Conservation (phyloP, 345 rosid species). For the Boechera divaricarpa region DNA sequence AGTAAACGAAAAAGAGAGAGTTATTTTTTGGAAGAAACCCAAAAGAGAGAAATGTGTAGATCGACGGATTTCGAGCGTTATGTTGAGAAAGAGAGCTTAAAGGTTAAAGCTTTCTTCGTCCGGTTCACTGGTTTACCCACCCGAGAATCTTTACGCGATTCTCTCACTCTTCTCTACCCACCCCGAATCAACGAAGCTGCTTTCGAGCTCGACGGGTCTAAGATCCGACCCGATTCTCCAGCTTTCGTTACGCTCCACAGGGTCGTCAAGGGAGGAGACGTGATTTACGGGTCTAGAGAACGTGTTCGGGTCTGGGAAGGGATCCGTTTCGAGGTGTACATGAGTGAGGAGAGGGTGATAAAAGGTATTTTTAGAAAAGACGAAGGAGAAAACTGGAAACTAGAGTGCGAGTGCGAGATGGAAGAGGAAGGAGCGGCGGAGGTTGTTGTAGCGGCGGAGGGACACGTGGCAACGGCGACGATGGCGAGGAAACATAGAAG, state of each 20-base stretch:
- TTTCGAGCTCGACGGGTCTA: slow-evolving; percentile 63
- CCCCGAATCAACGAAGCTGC: slow-evolving; percentile 63
- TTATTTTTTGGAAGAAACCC: slow-evolving; percentile 15
- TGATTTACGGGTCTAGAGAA: slow-evolving; percentile 66
- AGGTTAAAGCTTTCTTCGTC: slow-evolving; percentile 64
- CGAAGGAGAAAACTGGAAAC: slow-evolving; percentile 56
- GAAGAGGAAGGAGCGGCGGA: slow-evolving; percentile 44
- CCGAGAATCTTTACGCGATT: slow-evolving; percentile 49
- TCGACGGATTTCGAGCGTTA: slow-evolving; percentile 53
- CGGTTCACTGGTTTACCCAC: slow-evolving; percentile 51
- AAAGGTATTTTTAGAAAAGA: slow-evolving; percentile 64
- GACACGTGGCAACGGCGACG: slow-evolving; percentile 49
- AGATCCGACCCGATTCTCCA: slow-evolving; percentile 59
- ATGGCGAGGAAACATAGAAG: slow-evolving; percentile 54
- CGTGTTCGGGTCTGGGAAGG: slow-evolving; percentile 61
- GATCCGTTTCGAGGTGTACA: slow-evolving; percentile 72
- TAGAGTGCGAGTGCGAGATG: slow-evolving; percentile 64
- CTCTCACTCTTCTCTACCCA: slow-evolving; percentile 72
- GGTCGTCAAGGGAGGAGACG: slow-evolving; percentile 50
- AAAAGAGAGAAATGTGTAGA: slow-evolving; percentile 56
- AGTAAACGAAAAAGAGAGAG: neutral
- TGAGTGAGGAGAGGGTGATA: slow-evolving; percentile 62
- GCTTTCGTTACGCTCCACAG: slow-evolving; percentile 75
- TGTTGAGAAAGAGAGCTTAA: slow-evolving; percentile 39
- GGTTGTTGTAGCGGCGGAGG: slow-evolving; percentile 71